phyloP scores from a whole-genome alignment of 257 asterid species.

The Solanum virginianum region DNA sequence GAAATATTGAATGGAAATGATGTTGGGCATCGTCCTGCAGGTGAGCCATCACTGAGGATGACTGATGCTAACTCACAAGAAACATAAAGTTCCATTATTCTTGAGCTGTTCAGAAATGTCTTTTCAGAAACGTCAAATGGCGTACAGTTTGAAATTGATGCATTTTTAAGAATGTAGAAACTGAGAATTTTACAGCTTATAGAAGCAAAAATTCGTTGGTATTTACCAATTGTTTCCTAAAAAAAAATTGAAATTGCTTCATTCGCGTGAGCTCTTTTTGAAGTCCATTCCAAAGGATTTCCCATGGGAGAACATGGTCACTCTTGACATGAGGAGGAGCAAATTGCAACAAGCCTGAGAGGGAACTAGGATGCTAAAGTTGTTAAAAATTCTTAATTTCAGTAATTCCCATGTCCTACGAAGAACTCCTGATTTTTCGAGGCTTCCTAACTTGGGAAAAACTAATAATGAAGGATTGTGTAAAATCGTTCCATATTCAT shows the following conservation, averaged over 20 bases:
- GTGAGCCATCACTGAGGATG: not conserved
- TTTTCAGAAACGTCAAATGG: not conserved
- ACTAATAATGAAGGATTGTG: conserved; percentile 1
- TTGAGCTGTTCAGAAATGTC: not conserved
- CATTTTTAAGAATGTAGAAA: not conserved
- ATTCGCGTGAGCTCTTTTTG: not conserved
- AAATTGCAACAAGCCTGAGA: not conserved
- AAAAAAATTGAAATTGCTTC: not conserved
- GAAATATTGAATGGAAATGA: not conserved
- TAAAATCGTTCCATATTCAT: not conserved
- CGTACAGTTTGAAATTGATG: not conserved
- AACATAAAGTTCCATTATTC: not conserved
- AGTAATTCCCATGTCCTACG: not conserved
- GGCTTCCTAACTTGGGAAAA: conserved; percentile 2
- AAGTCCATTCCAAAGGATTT: not conserved
- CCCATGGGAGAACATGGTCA: not conserved
- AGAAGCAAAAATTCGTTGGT: not conserved
- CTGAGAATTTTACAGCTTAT: not conserved
- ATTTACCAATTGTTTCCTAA: not conserved
- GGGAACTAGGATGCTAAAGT: not conserved
- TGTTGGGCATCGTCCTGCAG: not conserved
- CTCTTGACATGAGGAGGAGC: not conserved
- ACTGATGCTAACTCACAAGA: not conserved
- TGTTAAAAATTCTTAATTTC: too few relatives aligned
- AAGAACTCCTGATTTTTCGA: not conserved